Conservation (phyloP, 495 filamentous ascomycete species). For the Jackrogersella multiformis region DNA sequence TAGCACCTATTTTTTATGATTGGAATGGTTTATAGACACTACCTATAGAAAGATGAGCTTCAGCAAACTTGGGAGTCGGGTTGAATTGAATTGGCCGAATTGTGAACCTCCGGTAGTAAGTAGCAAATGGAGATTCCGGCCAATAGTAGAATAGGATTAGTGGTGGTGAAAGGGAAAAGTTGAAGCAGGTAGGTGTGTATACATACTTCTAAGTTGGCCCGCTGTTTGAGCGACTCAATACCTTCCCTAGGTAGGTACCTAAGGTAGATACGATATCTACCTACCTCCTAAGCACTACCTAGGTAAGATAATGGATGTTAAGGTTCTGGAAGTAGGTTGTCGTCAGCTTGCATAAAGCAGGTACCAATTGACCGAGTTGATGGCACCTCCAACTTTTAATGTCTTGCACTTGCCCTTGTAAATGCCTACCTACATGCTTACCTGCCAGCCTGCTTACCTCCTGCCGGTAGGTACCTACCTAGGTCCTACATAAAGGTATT, state of each 20-base stretch:
- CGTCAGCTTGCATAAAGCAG: conserved; percentile 36
- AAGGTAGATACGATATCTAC: too few species aligned
- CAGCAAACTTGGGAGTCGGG: not conserved
- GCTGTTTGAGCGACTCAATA: too few species aligned
- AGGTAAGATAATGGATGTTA: not conserved
- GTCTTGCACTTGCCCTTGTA: not conserved
- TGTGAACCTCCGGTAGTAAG: not conserved
- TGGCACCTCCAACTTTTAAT: not conserved
- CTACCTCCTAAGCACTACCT: too few species aligned
- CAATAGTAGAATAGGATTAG: too few species aligned
- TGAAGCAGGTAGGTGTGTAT: too few species aligned
- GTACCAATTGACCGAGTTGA: conserved; percentile 9
- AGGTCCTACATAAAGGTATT: too few species aligned
- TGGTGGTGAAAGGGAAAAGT: not conserved
- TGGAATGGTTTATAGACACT: not conserved
- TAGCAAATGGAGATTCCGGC: conserved; percentile 10
- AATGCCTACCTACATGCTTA: too few species aligned
- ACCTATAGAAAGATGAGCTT: not conserved
- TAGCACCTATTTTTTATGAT: conserved; percentile 21
- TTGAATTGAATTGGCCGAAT: conserved; percentile 6
- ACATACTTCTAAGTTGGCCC: too few species aligned
- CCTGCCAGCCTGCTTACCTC: too few species aligned
- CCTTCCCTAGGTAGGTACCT: too few species aligned
- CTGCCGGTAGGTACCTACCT: too few species aligned
- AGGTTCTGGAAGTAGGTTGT: conserved; percentile 24